phyloP scores from a whole-genome alignment of 768 basidiomycete genomes.

The Collybiopsis confluens region DNA sequence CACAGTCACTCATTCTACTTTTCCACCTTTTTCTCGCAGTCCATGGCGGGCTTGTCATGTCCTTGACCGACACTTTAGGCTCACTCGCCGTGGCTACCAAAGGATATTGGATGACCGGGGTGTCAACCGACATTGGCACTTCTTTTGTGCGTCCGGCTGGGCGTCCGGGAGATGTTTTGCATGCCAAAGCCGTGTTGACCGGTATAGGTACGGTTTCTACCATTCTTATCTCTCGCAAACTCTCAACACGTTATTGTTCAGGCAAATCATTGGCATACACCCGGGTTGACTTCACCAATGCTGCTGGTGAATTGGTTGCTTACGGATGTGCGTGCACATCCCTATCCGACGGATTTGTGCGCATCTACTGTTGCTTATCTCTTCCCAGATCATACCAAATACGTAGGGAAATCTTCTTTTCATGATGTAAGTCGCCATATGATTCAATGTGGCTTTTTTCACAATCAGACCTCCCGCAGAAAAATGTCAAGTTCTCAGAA shows the following conservation, averaged over 20 bases:
- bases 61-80: constrained; percentile 80
- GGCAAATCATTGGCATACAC: constrained; percentile 81
- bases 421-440: constrained; percentile 32
- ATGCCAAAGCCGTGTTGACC: constrained; percentile 60
- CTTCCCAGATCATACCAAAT: constrained; percentile 75
- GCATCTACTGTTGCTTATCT: not conserved
- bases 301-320: constrained; percentile 66
- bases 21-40: constrained; percentile 28
- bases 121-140: constrained; percentile 77
- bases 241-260: constrained; percentile 23
- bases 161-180: constrained; percentile 60
- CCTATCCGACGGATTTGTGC: not conserved
- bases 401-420: constrained; percentile 65
- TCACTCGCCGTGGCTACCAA: constrained; percentile 80
- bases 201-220: constrained; percentile 51
- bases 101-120: constrained; percentile 85
- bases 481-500: constrained; percentile 73
- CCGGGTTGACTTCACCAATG: constrained; percentile 67
- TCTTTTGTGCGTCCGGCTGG: constrained; percentile 79
- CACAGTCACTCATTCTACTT: constrained; percentile 28
- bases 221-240: not conserved
- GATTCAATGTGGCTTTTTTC: not conserved
- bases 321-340: constrained; percentile 62
- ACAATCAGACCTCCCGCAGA: constrained; percentile 29
- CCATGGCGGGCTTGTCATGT: constrained; percentile 79